A percentile compares a stretch with the other conserved stretches of the same genome.
Evolutionary conservation across 192 early-diverging fungal genomes (phyloP).

Genomic region (Coemansia sp.): DNA sequence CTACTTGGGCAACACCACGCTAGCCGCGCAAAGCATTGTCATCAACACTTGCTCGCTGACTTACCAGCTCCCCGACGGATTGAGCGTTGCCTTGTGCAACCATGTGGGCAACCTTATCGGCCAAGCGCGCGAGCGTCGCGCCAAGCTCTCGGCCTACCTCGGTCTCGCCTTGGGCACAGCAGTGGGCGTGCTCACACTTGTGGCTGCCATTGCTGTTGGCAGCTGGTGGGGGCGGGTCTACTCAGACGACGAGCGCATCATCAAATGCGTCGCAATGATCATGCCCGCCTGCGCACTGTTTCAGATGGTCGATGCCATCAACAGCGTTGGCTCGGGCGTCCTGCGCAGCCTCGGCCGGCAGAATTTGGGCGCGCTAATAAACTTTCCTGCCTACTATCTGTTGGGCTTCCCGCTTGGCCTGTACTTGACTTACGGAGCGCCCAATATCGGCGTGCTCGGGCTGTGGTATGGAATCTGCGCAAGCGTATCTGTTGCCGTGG

Average conservation of each 20-base stretch:
- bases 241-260: conserved; percentile 68
- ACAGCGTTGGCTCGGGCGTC: conserved; percentile 62
- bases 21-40: conserved; percentile 63
- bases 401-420: conserved; percentile 62
- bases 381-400: conserved; percentile 59
- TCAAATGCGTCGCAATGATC: conserved; percentile 68
- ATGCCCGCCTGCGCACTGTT: conserved; percentile 80
- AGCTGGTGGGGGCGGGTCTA: conserved; percentile 61
- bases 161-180: conserved; percentile 26
- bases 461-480: conserved; percentile 54
- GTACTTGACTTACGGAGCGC: conserved; percentile 54
- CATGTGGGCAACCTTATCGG: conserved; percentile 60
- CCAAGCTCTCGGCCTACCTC: conserved; percentile 37
- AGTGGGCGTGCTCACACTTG: conserved; percentile 26
- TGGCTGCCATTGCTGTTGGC: conserved; percentile 26
- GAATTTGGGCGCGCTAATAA: conserved; percentile 58
- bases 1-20: conserved; percentile 61
- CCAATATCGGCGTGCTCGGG: conserved; percentile 43
- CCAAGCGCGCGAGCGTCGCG: conserved; percentile 41
- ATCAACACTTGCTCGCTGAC: conserved; percentile 58
- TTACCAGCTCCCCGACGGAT: conserved; percentile 60
- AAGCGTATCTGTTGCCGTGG: conserved; percentile 37
- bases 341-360: conserved; percentile 61
- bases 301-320: conserved; percentile 65
- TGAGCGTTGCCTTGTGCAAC: conserved; percentile 60